A percentile compares a stretch with the other conserved stretches of the same genome.
Evolutionary conservation across 192 early-diverging fungal species (phyloP).

Genomic region (Funneliformis geosporum): DNA sequence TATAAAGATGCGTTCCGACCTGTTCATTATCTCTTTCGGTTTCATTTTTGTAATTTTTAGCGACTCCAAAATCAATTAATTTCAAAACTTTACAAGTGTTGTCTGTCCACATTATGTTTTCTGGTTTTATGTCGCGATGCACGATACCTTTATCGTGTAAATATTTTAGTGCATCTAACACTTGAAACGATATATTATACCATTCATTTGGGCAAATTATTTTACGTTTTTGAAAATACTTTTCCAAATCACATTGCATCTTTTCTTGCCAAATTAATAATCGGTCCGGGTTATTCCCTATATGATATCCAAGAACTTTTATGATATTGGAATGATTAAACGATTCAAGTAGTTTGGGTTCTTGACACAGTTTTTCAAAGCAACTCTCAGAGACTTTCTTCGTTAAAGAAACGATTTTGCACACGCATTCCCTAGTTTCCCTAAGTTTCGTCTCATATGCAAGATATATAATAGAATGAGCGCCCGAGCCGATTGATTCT

Average conservation of each 20-base stretch:
- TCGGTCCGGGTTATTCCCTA: background rate
- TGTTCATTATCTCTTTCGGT: background rate
- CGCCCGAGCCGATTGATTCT: background rate
- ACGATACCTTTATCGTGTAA: background rate
- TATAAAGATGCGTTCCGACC: background rate
- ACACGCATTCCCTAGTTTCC: background rate
- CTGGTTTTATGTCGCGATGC: conserved; percentile 4
- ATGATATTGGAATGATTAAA: background rate
- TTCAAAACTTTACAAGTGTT: background rate
- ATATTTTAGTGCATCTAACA: background rate
- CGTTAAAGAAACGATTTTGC: background rate
- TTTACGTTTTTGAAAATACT: background rate
- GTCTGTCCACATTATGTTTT: background rate
- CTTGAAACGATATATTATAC: background rate
- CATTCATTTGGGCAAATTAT: background rate
- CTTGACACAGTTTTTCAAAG: background rate
- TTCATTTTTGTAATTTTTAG: background rate
- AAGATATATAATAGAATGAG: background rate
- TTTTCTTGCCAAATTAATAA: background rate
- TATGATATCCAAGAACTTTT: background rate
- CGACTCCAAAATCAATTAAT: conserved; percentile 4
- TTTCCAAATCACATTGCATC: background rate
- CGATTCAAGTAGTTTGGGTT: background rate
- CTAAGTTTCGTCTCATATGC: background rate
- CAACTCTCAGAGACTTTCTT: background rate